These are phyloP conservation scores for Cladosporium sp. DNA, from an alignment of 2,329 filamentous ascomycete genomes.

Conservation along the genomic window DNA sequence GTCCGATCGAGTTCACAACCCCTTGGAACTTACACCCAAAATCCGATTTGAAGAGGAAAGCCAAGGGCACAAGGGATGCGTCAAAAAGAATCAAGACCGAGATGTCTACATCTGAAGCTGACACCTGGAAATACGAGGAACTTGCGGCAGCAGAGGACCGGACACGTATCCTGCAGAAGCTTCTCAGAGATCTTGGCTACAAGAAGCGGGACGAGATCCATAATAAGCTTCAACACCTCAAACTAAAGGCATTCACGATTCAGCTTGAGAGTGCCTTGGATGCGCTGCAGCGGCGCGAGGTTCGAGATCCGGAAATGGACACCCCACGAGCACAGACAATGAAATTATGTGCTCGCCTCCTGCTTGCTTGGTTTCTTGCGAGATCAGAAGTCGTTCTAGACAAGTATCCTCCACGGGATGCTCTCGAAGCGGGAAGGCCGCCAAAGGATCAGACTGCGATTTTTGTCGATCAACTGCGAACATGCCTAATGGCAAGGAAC, in stretches of 20 bases:
- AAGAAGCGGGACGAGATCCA: conserved; percentile 8
- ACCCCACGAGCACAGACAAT: neutral
- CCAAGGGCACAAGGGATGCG: neutral
- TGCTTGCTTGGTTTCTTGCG: neutral
- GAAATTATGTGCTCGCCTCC: neutral
- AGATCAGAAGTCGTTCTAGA: neutral
- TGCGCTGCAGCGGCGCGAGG: neutral
- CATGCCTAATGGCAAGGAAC: neutral
- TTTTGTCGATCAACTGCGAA: neutral
- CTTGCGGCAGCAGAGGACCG: conserved; percentile 37
- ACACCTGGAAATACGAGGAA: conserved; percentile 29
- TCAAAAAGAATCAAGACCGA: neutral
- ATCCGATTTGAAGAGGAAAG: neutral
- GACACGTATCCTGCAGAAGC: conserved; percentile 39
- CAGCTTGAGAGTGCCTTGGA: neutral
- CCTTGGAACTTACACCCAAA: neutral
- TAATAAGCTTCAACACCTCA: neutral
- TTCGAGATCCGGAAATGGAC: too few relatives aligned
- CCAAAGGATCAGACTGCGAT: neutral
- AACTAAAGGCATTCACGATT: neutral
- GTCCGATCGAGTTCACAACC: neutral
- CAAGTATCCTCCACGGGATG: neutral
- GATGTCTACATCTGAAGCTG: conserved; percentile 19
- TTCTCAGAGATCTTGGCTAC: conserved; percentile 28
- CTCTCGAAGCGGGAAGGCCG: neutral